Base-by-base conservation (phyloP, 345 rosid species). In the Sonneratia alba region DNA sequence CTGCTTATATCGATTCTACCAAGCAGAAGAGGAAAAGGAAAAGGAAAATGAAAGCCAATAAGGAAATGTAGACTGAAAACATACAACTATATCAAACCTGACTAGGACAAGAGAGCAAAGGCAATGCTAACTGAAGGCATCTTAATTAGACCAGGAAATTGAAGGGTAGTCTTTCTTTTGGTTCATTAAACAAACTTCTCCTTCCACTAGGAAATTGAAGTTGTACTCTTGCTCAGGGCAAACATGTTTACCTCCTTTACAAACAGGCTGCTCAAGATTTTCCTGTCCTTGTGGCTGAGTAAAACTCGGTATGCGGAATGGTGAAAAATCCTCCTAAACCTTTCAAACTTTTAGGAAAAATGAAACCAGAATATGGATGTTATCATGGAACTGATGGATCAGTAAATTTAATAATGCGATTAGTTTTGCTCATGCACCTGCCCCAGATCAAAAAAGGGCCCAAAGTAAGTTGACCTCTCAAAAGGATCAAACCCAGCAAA, bases 401-500 rank as follows among this genome's bases (percentile, higher is more conserved):
- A 14, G 69, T 19, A 27, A 21, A 57, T 65, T 61, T 63, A 57
- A 55, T 70, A 68, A 73, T 32, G 43, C 66, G 62, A 70, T 64
- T 45, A 24, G 61, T 14, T 48, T 22, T 36, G 69, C 22, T 4
- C 12, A 75, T 80, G 67, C 71, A 93, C 98, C 97, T 94, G 95
- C 70, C 97, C 95, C 27, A 91, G 77, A 81, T 94, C 96, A 63
- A 88, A 91, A 82, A 87, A 84, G 53, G 97, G 97, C 36, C 98
- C 98, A n/a, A 91, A 91, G 73, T 94, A 94, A 1, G 90, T 84
- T 0, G 97, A 94, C 74, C 98, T 88, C 83, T 91, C 97, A 69
- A 91, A 91, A 27, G 97, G 98, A 78, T 94, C 98, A 48, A 94
- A 91, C 74, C 98, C 97, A 73, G 98, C 97, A 84, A 94, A 91